Evolutionary conservation across 2,329 filamentous ascomycete species (phyloP).

Genomic region (Talaromyces pinophilus): DNA sequence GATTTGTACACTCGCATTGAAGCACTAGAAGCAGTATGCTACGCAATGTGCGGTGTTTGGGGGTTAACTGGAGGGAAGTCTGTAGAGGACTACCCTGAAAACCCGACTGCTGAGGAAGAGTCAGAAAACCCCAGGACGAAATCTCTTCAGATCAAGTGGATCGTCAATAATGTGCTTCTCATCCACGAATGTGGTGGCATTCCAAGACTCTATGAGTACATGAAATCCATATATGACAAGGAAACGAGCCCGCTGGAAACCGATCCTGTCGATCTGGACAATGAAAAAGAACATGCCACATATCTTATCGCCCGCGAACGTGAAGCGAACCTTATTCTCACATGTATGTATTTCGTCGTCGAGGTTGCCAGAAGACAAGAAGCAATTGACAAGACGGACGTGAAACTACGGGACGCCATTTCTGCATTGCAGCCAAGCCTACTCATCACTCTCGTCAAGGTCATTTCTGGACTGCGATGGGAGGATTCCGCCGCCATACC

Average conservation of each 20-base stretch:
- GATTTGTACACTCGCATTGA: conserved; percentile 48
- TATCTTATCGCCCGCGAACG: conserved; percentile 41
- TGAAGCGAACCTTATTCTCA: conserved; percentile 47
- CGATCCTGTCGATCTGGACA: conserved; percentile 28
- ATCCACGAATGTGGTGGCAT: conserved; percentile 41
- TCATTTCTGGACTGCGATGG: conserved; percentile 70
- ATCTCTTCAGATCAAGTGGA: conserved; percentile 51
- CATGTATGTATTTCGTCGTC: conserved; percentile 45
- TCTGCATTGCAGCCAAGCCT: conserved; percentile 63
- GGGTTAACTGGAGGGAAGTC: conserved; percentile 61
- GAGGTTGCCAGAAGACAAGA: conserved; percentile 45
- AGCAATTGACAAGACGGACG: conserved; percentile 28
- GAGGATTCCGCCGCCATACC: conserved; percentile 57
- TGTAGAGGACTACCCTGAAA: conserved; percentile 33
- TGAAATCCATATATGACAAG: conserved; percentile 44
- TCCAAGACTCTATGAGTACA: conserved; percentile 38
- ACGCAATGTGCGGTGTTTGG: conserved; percentile 69
- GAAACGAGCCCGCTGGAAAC: conserved; percentile 29
- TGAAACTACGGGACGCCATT: conserved; percentile 38
- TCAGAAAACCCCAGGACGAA: conserved; percentile 50
- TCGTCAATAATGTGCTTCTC: conserved; percentile 45
- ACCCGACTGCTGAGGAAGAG: conserved; percentile 40
- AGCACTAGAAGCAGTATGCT: conserved; percentile 50
- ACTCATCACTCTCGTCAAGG: conserved; percentile 70
- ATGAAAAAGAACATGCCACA: conserved; percentile 37